Evolutionary conservation across 2,329 filamentous ascomycete genomes (phyloP).

Genomic region (Xylariaceae sp.): DNA sequence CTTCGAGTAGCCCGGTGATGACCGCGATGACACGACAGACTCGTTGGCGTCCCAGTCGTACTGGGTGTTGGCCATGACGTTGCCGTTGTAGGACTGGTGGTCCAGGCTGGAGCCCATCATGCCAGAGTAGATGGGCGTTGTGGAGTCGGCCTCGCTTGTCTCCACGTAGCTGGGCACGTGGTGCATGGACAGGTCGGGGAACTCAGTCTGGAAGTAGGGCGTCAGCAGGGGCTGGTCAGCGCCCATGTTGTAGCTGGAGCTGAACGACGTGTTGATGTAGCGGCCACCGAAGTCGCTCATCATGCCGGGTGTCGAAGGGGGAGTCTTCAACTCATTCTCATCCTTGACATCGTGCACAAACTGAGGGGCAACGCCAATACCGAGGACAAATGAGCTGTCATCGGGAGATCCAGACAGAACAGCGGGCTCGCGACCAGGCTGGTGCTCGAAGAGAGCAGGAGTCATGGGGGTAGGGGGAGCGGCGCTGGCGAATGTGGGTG

Average conservation of each 20-base stretch:
- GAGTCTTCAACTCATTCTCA: slow-evolving; percentile 47
- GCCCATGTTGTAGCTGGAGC: slow-evolving; percentile 28
- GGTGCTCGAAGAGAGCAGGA: slow-evolving; percentile 38
- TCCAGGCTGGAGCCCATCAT: slow-evolving; percentile 40
- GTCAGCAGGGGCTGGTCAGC: slow-evolving; percentile 47
- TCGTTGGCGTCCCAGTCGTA: slow-evolving; percentile 48
- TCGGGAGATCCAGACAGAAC: slow-evolving; percentile 38
- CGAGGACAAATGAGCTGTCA: slow-evolving; percentile 34
- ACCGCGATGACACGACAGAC: slow-evolving; percentile 35
- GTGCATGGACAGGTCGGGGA: slow-evolving; percentile 38
- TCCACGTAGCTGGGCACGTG: slow-evolving; percentile 44
- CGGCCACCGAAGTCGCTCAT: slow-evolving; percentile 40
- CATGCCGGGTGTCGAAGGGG: slow-evolving; percentile 49
- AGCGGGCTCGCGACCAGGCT: slow-evolving; percentile 37
- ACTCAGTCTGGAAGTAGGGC: slow-evolving; percentile 44
- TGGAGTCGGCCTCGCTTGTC: slow-evolving; percentile 40
- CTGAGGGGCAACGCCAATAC: slow-evolving; percentile 19
- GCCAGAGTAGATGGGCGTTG: slow-evolving; percentile 43
- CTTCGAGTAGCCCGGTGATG: slow-evolving; percentile 35
- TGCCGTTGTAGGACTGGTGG: slow-evolving; percentile 31
- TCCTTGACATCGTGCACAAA: slow-evolving; percentile 27
- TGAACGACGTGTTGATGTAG: slow-evolving; percentile 32
- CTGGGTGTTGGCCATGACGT: slow-evolving; percentile 38
- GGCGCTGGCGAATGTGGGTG: slow-evolving; percentile 35
- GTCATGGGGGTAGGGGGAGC: slow-evolving; percentile 49